These are phyloP conservation scores for Toxicodendron radicans DNA, from an alignment of 345 rosid genomes.

Conservation along the genomic window DNA sequence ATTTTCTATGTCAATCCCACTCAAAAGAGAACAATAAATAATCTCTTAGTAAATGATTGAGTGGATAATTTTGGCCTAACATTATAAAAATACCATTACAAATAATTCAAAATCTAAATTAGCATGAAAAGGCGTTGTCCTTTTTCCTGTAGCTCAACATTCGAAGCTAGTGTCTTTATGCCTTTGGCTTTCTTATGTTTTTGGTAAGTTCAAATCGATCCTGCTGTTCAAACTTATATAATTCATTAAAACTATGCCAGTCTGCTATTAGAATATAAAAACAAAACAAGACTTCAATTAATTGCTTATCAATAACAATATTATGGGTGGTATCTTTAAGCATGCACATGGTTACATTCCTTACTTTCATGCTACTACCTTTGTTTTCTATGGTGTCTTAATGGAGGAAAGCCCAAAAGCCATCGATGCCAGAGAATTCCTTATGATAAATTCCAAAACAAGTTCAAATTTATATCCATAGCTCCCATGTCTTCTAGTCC, in stretches of 20 bases:
- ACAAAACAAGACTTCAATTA: background rate
- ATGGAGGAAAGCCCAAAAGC: conserved; percentile 24
- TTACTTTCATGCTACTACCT: conserved; percentile 34
- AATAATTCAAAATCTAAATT: conserved; percentile 1
- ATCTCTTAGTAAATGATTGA: conserved; percentile 20
- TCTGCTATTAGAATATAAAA: background rate
- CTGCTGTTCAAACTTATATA: conserved; percentile 13
- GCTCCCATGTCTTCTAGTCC: conserved; percentile 53
- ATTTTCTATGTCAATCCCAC: background rate
- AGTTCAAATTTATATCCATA: conserved; percentile 10
- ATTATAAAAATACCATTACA: background rate
- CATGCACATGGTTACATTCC: conserved; percentile 55
- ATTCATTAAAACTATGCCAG: background rate
- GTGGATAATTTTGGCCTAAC: conserved; percentile 3
- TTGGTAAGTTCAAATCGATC: conserved; percentile 26
- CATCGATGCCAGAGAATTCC: conserved; percentile 50
- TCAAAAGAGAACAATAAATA: conserved; percentile 6
- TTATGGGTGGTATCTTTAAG: conserved; percentile 37
- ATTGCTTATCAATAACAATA: background rate
- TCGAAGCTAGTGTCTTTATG: conserved; percentile 38
- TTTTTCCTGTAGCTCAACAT: conserved; percentile 33
- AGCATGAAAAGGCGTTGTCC: conserved; percentile 16
- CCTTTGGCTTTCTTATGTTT: conserved; percentile 39
- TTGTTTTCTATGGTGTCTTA: conserved; percentile 46
- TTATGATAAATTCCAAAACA: conserved; percentile 39